Conservation (phyloP, 1,139 yeast species). For the Zygoascus hellenicus region DNA sequence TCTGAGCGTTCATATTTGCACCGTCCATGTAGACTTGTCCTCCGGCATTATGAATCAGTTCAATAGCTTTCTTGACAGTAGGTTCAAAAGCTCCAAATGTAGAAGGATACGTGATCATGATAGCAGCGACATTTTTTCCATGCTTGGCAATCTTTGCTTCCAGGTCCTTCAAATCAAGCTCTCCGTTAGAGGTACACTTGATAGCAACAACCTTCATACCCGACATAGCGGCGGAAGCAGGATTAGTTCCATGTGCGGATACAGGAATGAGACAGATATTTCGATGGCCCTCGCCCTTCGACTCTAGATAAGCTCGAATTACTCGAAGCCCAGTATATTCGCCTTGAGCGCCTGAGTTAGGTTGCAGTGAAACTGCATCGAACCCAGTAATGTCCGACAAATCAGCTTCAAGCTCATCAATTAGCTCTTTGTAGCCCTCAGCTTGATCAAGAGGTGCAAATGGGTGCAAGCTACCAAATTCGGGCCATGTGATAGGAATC, state of each 20-base stretch:
- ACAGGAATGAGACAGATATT: slow-evolving; percentile 92
- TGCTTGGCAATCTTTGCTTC: slow-evolving; percentile 66
- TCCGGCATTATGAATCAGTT: slow-evolving; percentile 74
- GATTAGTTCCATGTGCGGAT: slow-evolving; percentile 97
- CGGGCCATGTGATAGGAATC: slow-evolving; percentile 94
- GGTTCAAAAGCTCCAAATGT: slow-evolving; percentile 97
- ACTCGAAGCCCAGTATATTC: slow-evolving; percentile 92
- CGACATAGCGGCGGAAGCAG: slow-evolving; percentile 97
- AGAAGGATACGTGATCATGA: slow-evolving; percentile 96
- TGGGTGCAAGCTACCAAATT: slow-evolving; percentile 82
- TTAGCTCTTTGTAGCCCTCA: slow-evolving; percentile 69
- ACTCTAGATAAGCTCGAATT: slow-evolving; percentile 69
- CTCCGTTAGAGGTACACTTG: slow-evolving; percentile 79
- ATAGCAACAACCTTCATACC: slow-evolving; percentile 91
- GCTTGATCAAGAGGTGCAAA: slow-evolving; percentile 89
- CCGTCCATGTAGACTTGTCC: slow-evolving; percentile 98
- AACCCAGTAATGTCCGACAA: slow-evolving; percentile 94
- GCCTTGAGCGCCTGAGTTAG: slow-evolving; percentile 98
- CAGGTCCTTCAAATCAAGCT: slow-evolving; percentile 74
- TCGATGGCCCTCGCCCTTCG: slow-evolving; percentile 67
- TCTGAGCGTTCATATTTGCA: slow-evolving; percentile 99
- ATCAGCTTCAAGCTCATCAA: slow-evolving; percentile 73
- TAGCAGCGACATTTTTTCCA: slow-evolving; percentile 68
- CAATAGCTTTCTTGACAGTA: slow-evolving; percentile 77
- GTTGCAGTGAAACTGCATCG: slow-evolving; percentile 86